Evolutionary conservation across 495 filamentous ascomycete species (phyloP), one percentile per base, ranked within the genome.

Genomic region (Aspergillus campestris): DNA sequence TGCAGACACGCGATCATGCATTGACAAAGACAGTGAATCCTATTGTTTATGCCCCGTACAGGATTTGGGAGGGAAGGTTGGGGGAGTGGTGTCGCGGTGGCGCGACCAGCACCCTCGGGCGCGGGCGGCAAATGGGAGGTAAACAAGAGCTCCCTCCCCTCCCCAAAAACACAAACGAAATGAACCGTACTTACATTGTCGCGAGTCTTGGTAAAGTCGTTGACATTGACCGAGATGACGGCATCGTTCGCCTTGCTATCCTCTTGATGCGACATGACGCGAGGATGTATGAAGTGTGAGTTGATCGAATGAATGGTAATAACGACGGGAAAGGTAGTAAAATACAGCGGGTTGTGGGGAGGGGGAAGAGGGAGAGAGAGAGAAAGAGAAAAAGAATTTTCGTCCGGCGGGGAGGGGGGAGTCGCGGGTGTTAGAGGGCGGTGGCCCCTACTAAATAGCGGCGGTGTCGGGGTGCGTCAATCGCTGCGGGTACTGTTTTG

Each of bases 171-270:
- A 50, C 37, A 6, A 32, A 30, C 38, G 45, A 28, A 42, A 40
- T 34, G 44, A 45, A 14, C 14, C 14, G 33, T 40, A 66, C 81
- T 73, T 75, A 86, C 82, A 45, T 67, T 70, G 61, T 86, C 82
- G 40, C 82, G 71, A 38, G 80, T 80, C 47, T 72, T 68, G 14
- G 77, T 71, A 55, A 83, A 82, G 50, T 81, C 77, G 34, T 81
- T 72, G 33, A 82, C 57, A 51, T 78, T 77, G 54, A 84, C 62
- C 34, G 62, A 56, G 13, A 71, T 58, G 32, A 57, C 61, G 54
- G 57, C 60, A 47, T 66, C 65, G 12, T 50, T 50, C 44, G 53
- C 42, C 48, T 62, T 62, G 30, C 55, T 48, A 8, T 61, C 54
- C 12, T 60, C 53, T 35, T 64, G 66, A 49, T 58, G 39, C 48